Conservation (phyloP, 2,329 filamentous ascomycete species). For the Colletotrichum agaves region DNA sequence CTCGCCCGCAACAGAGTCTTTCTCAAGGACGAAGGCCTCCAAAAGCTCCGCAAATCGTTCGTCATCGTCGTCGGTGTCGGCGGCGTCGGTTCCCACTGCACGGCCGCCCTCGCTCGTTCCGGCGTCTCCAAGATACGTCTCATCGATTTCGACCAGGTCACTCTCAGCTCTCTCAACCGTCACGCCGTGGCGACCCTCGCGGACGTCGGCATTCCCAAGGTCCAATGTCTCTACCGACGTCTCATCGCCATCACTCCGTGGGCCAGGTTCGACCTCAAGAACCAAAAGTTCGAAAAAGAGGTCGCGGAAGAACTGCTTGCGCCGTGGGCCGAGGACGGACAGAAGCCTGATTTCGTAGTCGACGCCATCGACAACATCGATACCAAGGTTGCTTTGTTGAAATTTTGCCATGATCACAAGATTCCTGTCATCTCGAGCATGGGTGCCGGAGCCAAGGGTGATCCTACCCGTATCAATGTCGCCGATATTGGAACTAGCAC, state of each 20-base stretch:
- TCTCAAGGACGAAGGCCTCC: conserved; percentile 82
- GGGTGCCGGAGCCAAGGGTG: conserved; percentile 95
- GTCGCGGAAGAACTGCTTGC: conserved; percentile 75
- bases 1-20: conserved; percentile 94
- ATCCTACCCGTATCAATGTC: conserved; percentile 84
- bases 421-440: conserved; percentile 92
- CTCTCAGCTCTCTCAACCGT: conserved; percentile 91
- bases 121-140: conserved; percentile 89
- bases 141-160: conserved; percentile 98
- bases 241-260: conserved; percentile 91
- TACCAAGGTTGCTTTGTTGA: conserved; percentile 89
- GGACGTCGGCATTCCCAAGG: conserved; percentile 93
- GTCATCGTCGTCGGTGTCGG: conserved; percentile 93
- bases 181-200: conserved; percentile 94
- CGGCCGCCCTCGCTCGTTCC: conserved; percentile 85
- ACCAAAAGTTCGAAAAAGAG: conserved; percentile 81
- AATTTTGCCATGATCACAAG: conserved; percentile 83
- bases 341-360: conserved; percentile 85
- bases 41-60: conserved; percentile 82
- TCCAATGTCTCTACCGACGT: conserved; percentile 81
- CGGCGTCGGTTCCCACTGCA: conserved; percentile 93
- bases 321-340: conserved; percentile 69
- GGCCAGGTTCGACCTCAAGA: conserved; percentile 87
- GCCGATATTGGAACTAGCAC: conserved; percentile 90
- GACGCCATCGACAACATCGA: conserved; percentile 99